Conservation (phyloP, 371 early-diverging fungal species). For the Blakeslea trispora region DNA sequence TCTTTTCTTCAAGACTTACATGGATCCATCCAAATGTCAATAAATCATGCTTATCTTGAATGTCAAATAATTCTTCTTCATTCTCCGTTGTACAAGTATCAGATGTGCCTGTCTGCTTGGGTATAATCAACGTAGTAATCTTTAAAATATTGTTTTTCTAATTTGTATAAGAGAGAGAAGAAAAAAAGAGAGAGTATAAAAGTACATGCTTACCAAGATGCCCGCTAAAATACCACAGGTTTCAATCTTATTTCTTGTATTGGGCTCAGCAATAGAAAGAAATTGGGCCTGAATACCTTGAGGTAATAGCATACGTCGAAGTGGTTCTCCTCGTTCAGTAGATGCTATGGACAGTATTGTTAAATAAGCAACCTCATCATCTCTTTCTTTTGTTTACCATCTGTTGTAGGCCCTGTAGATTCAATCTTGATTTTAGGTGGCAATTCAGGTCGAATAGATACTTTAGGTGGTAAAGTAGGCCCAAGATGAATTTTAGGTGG, state of each 20-base stretch:
- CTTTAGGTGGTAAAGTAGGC: constrained; percentile 41
- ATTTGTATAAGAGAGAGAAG: not conserved
- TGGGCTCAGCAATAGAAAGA: constrained; percentile 70
- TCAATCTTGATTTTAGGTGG: constrained; percentile 33
- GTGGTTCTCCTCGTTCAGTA: constrained; percentile 63
- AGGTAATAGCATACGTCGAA: constrained; percentile 74
- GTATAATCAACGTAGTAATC: constrained; percentile 83
- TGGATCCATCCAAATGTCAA: constrained; percentile 93
- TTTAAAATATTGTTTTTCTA: constrained; percentile 68
- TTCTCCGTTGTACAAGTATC: constrained; percentile 88
- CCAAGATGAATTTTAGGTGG: constrained; percentile 21
- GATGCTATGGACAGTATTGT: constrained; percentile 24
- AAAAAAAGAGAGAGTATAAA: constrained; percentile 6
- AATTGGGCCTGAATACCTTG: constrained; percentile 63
- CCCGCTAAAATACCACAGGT: constrained; percentile 93
- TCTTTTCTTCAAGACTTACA: constrained; percentile 56
- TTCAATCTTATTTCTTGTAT: constrained; percentile 82
- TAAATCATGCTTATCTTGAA: constrained; percentile 73
- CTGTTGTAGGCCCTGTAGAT: constrained; percentile 11
- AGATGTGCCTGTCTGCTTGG: constrained; percentile 86
- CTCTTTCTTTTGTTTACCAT: constrained; percentile 11
- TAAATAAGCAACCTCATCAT: not conserved
- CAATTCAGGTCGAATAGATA: constrained; percentile 27
- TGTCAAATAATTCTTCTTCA: constrained; percentile 85
- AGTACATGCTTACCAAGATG: constrained; percentile 62